These are phyloP conservation scores for Moricandia moricandioides DNA, from an alignment of 345 rosid genomes.

Conservation along the genomic window DNA sequence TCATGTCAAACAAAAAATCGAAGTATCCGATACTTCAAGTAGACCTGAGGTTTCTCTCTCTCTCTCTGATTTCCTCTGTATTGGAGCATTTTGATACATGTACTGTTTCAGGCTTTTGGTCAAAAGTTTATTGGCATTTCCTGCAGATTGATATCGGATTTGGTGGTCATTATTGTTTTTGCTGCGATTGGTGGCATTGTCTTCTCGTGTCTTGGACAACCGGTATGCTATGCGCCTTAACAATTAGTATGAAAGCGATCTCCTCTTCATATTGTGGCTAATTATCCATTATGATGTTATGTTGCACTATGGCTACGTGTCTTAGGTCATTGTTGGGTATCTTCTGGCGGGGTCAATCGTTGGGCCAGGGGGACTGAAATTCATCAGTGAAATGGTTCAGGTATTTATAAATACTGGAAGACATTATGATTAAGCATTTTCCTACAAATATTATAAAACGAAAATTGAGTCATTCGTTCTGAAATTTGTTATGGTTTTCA, in stretches of 20 bases:
- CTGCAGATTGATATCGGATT: constrained; percentile 88
- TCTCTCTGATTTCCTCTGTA: constrained; percentile 5
- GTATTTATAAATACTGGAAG: constrained; percentile 34
- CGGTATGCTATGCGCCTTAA: constrained; percentile 51
- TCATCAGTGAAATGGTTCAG: constrained; percentile 99
- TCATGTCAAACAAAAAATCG: constrained; percentile 98
- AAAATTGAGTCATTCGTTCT: background rate
- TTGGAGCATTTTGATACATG: background rate
- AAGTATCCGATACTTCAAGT: constrained; percentile 98
- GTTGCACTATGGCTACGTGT: background rate
- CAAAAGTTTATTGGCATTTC: constrained; percentile 15
- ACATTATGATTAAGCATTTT: background rate
- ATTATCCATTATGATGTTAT: constrained; percentile 5
- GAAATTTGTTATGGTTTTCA: background rate
- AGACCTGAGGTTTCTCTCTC: constrained; percentile 71
- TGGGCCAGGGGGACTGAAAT: constrained; percentile 98
- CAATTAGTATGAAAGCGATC: constrained; percentile 20
- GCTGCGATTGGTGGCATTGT: constrained; percentile 97
- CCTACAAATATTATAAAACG: background rate
- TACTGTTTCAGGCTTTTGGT: constrained; percentile 26
- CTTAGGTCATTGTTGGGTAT: constrained; percentile 93
- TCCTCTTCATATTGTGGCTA: background rate
- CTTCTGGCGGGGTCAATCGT: constrained; percentile 95
- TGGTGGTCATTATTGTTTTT: constrained; percentile 95
- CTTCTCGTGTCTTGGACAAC: constrained; percentile 95